A percentile compares a stretch with the other conserved stretches of the same genome.
Evolutionary conservation across 148 eudicot species (phyloP).

Genomic region (Amaranthus hypochondriacus): DNA sequence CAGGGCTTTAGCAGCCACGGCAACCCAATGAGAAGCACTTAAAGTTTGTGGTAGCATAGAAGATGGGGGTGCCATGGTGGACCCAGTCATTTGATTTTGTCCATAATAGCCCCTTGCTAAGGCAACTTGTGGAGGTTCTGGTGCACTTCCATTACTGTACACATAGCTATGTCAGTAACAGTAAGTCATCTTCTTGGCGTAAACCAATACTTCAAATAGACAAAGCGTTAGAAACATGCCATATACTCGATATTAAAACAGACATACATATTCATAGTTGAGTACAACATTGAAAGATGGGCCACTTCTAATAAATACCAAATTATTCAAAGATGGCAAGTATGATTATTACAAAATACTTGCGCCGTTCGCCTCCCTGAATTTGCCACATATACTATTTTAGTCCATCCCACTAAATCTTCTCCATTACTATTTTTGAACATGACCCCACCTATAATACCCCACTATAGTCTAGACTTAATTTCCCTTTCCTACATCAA

Average conservation of each 20-base stretch:
- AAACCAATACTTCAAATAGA: neutral
- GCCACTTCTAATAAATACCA: neutral
- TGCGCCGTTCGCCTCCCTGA: too few species aligned
- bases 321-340: neutral
- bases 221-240: constrained; percentile 1
- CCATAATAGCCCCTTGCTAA: constrained; percentile 17
- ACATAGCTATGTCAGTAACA: constrained; percentile 16
- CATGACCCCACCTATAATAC: too few species aligned
- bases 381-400: too few species aligned
- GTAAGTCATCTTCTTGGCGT: constrained; percentile 7
- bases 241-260: neutral
- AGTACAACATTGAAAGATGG: neutral
- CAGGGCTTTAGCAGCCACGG: constrained; percentile 17
- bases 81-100: neutral
- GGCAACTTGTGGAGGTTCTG: constrained; percentile 6
- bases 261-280: neutral
- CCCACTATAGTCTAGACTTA: too few species aligned
- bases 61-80: constrained; percentile 7
- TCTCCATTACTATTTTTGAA: too few species aligned
- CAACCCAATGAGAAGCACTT: constrained; percentile 20
- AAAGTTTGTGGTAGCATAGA: constrained; percentile 4
- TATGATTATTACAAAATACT: neutral
- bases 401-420: too few species aligned
- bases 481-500: too few species aligned
- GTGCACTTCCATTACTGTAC: neutral